A percentile compares a stretch with the other conserved stretches of the same genome.
These are phyloP conservation scores for Garcia nutans DNA, from an alignment of 345 rosid genomes.

Conservation along the genomic window DNA sequence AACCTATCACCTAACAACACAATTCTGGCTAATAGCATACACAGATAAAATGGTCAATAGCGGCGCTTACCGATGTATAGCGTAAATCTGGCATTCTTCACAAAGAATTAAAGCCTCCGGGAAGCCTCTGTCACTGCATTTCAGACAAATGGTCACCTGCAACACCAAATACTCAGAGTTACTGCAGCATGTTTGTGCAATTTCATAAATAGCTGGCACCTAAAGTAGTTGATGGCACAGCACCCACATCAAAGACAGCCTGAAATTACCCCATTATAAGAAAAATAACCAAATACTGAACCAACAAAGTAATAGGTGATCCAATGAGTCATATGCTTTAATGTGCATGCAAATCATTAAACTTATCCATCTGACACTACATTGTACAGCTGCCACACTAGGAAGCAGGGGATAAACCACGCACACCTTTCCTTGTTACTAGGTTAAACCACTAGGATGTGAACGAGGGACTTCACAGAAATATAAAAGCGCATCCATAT, in stretches of 20 bases:
- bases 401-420: background rate
- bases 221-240: background rate
- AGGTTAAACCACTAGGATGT: background rate
- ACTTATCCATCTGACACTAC: background rate
- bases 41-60: background rate
- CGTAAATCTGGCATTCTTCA: slow-evolving; percentile 35
- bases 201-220: background rate
- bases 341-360: background rate
- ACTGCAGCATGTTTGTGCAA: background rate
- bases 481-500: background rate
- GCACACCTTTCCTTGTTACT: background rate
- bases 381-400: background rate
- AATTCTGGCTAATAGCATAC: background rate
- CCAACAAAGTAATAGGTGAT: background rate
- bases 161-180: slow-evolving; percentile 17
- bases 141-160: slow-evolving; percentile 51
- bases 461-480: background rate
- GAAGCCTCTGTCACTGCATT: slow-evolving; percentile 53
- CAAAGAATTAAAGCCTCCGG: slow-evolving; percentile 46
- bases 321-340: background rate
- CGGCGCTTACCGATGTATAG: slow-evolving; percentile 47
- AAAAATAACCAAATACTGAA: background rate
- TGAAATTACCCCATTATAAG: background rate
- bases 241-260: background rate
- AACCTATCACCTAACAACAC: background rate